phyloP scores from a whole-genome alignment of 768 basidiomycete species.

The Kwoniella sp. region DNA sequence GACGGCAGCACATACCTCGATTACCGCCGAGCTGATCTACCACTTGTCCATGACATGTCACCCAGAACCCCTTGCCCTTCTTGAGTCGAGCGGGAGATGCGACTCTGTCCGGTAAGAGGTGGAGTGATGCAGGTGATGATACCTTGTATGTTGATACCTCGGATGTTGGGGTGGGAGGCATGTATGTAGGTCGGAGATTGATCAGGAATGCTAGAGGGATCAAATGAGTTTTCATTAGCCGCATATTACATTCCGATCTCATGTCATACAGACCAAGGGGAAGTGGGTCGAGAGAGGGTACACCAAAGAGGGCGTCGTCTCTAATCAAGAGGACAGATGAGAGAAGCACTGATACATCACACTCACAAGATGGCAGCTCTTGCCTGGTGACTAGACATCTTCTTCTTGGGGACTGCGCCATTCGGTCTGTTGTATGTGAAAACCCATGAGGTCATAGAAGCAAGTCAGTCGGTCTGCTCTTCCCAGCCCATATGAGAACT shows the following conservation, averaged over 20 bases:
- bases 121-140: neutral
- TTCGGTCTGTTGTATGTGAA: constrained; percentile 5
- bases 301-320: too few relatives aligned
- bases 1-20: constrained; percentile 12
- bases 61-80: constrained; percentile 19
- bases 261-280: too few relatives aligned
- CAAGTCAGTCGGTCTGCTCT: neutral
- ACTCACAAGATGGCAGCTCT: constrained; percentile 19
- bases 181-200: constrained; percentile 16
- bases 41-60: constrained; percentile 3
- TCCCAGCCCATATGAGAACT: too few relatives aligned
- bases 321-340: neutral
- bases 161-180: constrained; percentile 10
- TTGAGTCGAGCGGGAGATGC: neutral
- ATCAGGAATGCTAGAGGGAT: constrained; percentile 11
- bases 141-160: neutral
- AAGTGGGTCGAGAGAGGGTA: too few relatives aligned
- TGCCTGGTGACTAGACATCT: constrained; percentile 22
- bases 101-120: constrained; percentile 17
- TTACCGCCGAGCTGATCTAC: constrained; percentile 4
- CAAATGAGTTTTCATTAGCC: too few relatives aligned
- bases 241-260: too few relatives aligned
- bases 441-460: too few relatives aligned
- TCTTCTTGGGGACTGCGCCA: constrained; percentile 5
- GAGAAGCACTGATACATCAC: neutral